Percentiles rank a stretch among this genome's conserved stretches.
phyloP scores from a whole-genome alignment of 2,329 filamentous ascomycete species.

The Aspergillus neotritici region DNA sequence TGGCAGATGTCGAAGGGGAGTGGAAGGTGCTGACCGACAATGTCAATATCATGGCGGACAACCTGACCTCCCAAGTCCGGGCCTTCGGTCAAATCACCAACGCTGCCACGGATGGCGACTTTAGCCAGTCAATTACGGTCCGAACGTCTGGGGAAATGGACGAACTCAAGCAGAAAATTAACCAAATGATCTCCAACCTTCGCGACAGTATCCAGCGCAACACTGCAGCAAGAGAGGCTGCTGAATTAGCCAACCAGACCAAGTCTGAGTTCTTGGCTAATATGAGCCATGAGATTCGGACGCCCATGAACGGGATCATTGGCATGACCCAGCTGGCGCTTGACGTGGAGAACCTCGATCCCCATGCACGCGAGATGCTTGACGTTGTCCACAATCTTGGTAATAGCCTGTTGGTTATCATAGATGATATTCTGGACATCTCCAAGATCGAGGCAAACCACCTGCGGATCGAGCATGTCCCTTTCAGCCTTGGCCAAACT shows the following conservation, averaged over 20 bases:
- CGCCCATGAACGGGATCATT: constrained; percentile 91
- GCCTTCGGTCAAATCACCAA: constrained; percentile 97
- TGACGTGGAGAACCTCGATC: constrained; percentile 83
- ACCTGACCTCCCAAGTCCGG: constrained; percentile 92
- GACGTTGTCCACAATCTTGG: constrained; percentile 47
- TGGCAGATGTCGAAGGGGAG: constrained; percentile 93
- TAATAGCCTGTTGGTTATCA: constrained; percentile 89
- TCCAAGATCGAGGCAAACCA: constrained; percentile 80
- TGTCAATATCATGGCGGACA: constrained; percentile 98
- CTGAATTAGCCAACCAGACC: constrained; percentile 89
- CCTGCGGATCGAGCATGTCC: constrained; percentile 95
- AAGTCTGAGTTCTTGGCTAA: constrained; percentile 92
- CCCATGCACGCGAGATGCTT: constrained; percentile 91
- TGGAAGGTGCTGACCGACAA: constrained; percentile 95
- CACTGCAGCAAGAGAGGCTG: constrained; percentile 55
- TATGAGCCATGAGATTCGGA: constrained; percentile 62
- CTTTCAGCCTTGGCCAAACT: constrained; percentile 82
- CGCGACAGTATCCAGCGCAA: too few relatives aligned
- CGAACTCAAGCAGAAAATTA: constrained; percentile 85
- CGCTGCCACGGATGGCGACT: constrained; percentile 85
- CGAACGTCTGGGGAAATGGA: constrained; percentile 91
- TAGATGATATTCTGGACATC: constrained; percentile 67
- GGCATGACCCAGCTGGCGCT: constrained; percentile 92
- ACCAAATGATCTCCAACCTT: constrained; percentile 52
- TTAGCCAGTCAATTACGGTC: constrained; percentile 92